Conservation (phyloP, 2,329 filamentous ascomycete species). For the Exophiala oligosperma region DNA sequence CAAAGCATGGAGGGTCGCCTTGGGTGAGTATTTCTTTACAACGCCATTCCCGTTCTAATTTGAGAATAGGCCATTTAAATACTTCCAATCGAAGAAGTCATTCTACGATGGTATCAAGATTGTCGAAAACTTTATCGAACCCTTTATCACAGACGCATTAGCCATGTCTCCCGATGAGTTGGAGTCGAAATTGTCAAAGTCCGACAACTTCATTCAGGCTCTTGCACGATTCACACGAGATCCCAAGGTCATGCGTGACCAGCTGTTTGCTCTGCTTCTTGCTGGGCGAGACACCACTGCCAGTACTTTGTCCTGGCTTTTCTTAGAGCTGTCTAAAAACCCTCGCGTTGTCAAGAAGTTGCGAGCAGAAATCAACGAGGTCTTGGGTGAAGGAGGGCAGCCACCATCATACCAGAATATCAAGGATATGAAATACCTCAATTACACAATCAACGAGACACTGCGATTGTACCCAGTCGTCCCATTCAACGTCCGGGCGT, state of each 20-base stretch:
- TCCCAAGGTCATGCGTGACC: slow-evolving; percentile 69
- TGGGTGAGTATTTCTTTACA: slow-evolving; percentile 46
- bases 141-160: slow-evolving; percentile 74
- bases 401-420: slow-evolving; percentile 71
- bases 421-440: slow-evolving; percentile 83
- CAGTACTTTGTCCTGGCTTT: slow-evolving; percentile 72
- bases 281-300: slow-evolving; percentile 85
- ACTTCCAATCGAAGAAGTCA: slow-evolving; percentile 61
- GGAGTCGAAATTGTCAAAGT: slow-evolving; percentile 66
- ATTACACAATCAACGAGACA: slow-evolving; percentile 70
- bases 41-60: background rate
- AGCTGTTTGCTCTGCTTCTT: slow-evolving; percentile 77
- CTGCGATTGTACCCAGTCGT: slow-evolving; percentile 76
- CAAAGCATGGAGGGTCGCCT: slow-evolving; percentile 68
- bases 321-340: slow-evolving; percentile 77
- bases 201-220: slow-evolving; percentile 83
- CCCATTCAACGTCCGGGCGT: slow-evolving; percentile 74
- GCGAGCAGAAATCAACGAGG: slow-evolving; percentile 68
- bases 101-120: slow-evolving; percentile 66
- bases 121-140: slow-evolving; percentile 74
- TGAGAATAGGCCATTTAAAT: slow-evolving; percentile 55
- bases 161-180: slow-evolving; percentile 70
- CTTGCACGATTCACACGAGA: slow-evolving; percentile 75
- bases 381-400: slow-evolving; percentile 60
- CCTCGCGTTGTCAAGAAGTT: slow-evolving; percentile 68